Evolutionary conservation across 352 stramenopile genomes (phyloP), one percentile per base, ranked within the genome.

Genomic region (Globisporangium solare): DNA sequence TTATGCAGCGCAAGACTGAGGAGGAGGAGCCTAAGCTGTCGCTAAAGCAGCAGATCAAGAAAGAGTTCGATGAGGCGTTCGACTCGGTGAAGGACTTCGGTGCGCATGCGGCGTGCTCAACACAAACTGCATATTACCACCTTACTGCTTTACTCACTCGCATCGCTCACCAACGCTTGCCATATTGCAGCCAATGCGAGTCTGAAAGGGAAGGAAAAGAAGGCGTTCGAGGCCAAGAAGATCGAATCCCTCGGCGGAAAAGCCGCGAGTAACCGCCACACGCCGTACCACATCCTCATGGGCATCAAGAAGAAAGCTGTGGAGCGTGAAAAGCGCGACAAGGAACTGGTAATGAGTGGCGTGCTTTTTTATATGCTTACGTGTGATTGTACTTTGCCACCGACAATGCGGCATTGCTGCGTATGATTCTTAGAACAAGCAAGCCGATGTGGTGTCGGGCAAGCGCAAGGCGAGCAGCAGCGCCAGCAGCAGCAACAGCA

Each of bases 131-230:
- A 35, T 35, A 35, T 35, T 35, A 6, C 27, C 27, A 35, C 27
- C 27, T 35, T 6, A 35, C 27, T 10, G 5, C 7, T 35, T 35
- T 35, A 1, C 27, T 35, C 27, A 35, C 27, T 35, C 27, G 5
- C 27, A 35, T 35, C 22, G 24, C 7, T 35, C 27, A 35, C 27
- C 27, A 35, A 35, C 49, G 21, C 47, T 18, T 61, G 47, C 20
- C 48, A 8, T 27, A 21, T 8, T 48, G 49, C 52, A 87, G 81
- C 74, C 15, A 68, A 54, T 14, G 63, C 71, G 7, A 86, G 71
- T 31, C 51, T 90, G 12, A 89, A 83, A 63, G 81, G 81, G 12
- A 93, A 90, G 49, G 83, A 93, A 54, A 91, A 90, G 70, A 90
- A 88, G 51, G 63, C 71, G 49, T 61, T 81, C 46, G 80, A 93